Evolutionary conservation across 768 basidiomycete species (phyloP).

Genomic region (Amyloporia xantha): DNA sequence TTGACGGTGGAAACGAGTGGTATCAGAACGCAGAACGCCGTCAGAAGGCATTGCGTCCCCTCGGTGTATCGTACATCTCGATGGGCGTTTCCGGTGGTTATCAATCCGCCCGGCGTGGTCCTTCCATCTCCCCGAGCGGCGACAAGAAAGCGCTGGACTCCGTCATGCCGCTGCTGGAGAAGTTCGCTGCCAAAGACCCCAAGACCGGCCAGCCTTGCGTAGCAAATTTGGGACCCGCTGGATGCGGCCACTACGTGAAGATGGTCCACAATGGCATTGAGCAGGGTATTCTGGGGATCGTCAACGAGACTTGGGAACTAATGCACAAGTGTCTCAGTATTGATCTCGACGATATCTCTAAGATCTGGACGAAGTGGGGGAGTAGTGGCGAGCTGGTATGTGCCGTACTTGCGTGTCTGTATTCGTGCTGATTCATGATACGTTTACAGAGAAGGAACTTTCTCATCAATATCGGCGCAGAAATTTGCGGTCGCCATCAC

Average conservation of each 20-base stretch:
- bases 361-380: constrained; percentile 13
- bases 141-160: constrained; percentile 13
- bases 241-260: constrained; percentile 20
- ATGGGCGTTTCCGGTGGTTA: constrained; percentile 20
- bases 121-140: constrained; percentile 17
- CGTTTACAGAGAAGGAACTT: constrained; percentile 14
- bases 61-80: constrained; percentile 14
- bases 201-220: constrained; percentile 15
- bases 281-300: constrained; percentile 17
- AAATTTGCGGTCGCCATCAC: constrained; percentile 16
- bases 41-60: constrained; percentile 9
- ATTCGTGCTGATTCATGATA: neutral
- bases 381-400: constrained; percentile 14
- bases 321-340: constrained; percentile 15
- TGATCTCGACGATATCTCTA: constrained; percentile 13
- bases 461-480: constrained; percentile 16
- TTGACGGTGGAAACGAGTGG: constrained; percentile 20
- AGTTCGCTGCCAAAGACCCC: constrained; percentile 15
- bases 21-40: constrained; percentile 16
- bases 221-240: constrained; percentile 13
- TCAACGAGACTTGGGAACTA: constrained; percentile 17
- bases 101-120: constrained; percentile 17
- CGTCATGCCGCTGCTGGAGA: constrained; percentile 15
- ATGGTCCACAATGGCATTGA: constrained; percentile 23
- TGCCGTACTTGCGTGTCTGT: neutral